A percentile compares a stretch with the other conserved stretches of the same genome.
These are phyloP conservation scores for Neurospora sp. DNA, from an alignment of 495 filamentous ascomycete species.

Conservation along the genomic window DNA sequence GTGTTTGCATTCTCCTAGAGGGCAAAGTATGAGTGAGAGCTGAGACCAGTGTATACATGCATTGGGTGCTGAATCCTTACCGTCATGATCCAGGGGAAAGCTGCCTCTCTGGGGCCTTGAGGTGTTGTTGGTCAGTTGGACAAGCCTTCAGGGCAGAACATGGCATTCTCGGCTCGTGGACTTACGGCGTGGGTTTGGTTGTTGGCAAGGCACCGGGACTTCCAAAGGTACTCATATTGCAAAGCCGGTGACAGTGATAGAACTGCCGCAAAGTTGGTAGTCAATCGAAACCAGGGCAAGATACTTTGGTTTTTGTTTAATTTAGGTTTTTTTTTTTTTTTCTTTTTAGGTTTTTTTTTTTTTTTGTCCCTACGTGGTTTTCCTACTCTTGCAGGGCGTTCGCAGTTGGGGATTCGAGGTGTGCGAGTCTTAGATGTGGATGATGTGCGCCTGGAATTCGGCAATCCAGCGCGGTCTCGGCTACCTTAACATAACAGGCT, in stretches of 20 bases:
- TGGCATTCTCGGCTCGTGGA: conserved; percentile 9
- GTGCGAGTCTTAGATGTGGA: not conserved
- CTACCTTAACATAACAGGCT: not conserved
- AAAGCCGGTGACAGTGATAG: not conserved
- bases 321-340: not conserved
- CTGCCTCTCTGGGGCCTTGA: conserved; percentile 83
- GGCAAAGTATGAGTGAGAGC: conserved; percentile 4
- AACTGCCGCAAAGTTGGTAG: not conserved
- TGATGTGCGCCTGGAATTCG: not conserved
- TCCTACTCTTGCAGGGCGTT: not conserved
- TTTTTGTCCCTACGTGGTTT: not conserved
- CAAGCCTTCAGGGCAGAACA: conserved; percentile 4
- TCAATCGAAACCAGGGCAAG: not conserved
- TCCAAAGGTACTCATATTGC: conserved; percentile 57
- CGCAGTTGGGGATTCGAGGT: not conserved
- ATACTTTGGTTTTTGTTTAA: not conserved
- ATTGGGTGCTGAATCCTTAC: conserved; percentile 34
- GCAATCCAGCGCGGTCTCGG: not conserved
- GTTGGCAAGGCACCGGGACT: conserved; percentile 62
- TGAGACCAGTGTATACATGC: not conserved
- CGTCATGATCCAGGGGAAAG: conserved; percentile 93
- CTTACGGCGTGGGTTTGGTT: conserved; percentile 72
- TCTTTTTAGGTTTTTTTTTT: not conserved
- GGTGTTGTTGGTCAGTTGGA: not conserved
- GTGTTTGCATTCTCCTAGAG: conserved; percentile 79